These are phyloP conservation scores for Acarospora socialis DNA, from an alignment of 2,329 filamentous ascomycete species.

Conservation along the genomic window DNA sequence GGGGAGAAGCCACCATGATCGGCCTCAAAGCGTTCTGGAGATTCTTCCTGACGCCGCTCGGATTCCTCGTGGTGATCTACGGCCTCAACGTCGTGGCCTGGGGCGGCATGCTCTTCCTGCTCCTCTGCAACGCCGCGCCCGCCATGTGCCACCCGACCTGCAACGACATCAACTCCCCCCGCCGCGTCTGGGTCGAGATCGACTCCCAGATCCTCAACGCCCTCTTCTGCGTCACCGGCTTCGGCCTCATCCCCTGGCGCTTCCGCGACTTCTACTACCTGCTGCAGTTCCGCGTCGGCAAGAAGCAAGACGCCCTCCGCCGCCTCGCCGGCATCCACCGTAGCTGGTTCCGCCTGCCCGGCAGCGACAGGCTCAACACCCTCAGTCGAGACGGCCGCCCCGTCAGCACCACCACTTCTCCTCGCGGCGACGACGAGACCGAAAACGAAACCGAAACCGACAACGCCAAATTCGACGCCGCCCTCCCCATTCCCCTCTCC, in stretches of 20 bases:
- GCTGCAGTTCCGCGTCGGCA: conserved; percentile 45
- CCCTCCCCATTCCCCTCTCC: conserved; percentile 48
- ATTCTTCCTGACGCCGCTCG: conserved; percentile 60
- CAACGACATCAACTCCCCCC: conserved; percentile 58
- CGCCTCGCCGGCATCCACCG: conserved; percentile 60
- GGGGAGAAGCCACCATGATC: conserved; percentile 19
- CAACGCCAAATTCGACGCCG: conserved; percentile 33
- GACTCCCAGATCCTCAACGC: conserved; percentile 72
- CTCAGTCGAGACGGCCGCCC: background rate
- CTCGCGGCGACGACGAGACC: conserved; percentile 14
- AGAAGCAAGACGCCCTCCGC: conserved; percentile 44
- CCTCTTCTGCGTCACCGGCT: conserved; percentile 76
- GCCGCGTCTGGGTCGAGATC: conserved; percentile 74
- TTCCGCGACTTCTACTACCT: conserved; percentile 67
- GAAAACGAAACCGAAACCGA: conserved; percentile 35
- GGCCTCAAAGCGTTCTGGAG: conserved; percentile 24
- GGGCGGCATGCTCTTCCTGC: conserved; percentile 81
- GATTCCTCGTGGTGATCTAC: conserved; percentile 66
- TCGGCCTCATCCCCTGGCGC: conserved; percentile 73
- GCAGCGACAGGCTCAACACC: conserved; percentile 44
- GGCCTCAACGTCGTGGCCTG: conserved; percentile 72
- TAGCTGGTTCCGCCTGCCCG: conserved; percentile 59
- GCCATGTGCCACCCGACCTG: conserved; percentile 44
- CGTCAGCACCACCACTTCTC: conserved; percentile 13
- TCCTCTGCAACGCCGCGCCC: conserved; percentile 57